Percentiles rank a stretch among this genome's conserved stretches.
Conservation (phyloP, 2,329 filamentous ascomycete genomes). For the Lachnellula hyalina region DNA sequence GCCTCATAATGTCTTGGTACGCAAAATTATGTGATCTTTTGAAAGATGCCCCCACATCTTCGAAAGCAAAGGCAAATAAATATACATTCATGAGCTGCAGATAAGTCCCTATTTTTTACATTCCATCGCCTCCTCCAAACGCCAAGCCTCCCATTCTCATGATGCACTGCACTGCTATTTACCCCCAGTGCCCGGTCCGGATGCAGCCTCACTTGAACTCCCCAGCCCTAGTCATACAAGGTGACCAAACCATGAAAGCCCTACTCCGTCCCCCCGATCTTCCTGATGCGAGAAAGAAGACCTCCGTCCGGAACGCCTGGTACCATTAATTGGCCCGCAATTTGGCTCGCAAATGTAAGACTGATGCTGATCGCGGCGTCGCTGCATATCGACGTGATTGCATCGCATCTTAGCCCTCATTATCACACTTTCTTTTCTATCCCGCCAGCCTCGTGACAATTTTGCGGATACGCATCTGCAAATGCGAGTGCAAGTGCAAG, state of each 20-base stretch:
- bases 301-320: slow-evolving; percentile 3
- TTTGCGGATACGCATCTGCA: slow-evolving; percentile 2
- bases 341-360: neutral
- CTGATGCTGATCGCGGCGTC: neutral
- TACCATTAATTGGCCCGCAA: neutral
- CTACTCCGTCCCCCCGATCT: neutral
- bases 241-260: slow-evolving; percentile 2
- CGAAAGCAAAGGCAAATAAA: slow-evolving; percentile 6
- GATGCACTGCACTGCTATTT: neutral
- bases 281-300: neutral
- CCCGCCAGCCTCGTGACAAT: slow-evolving; percentile 7
- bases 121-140: slow-evolving; percentile 2
- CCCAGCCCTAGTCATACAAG: slow-evolving; percentile 18
- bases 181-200: neutral
- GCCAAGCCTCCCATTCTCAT: slow-evolving; percentile 1
- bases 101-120: slow-evolving; percentile 10
- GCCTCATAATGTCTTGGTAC: neutral
- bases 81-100: neutral
- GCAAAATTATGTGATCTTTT: no score
- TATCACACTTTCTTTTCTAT: neutral
- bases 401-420: slow-evolving; percentile 4
- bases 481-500: neutral
- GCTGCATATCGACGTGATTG: neutral
- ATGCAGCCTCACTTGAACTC: neutral
- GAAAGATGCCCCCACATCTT: neutral